A percentile compares a stretch with the other conserved stretches of the same genome.
Conservation (phyloP, 1,139 yeast genomes). For the Debaryomyces subglobosus region DNA sequence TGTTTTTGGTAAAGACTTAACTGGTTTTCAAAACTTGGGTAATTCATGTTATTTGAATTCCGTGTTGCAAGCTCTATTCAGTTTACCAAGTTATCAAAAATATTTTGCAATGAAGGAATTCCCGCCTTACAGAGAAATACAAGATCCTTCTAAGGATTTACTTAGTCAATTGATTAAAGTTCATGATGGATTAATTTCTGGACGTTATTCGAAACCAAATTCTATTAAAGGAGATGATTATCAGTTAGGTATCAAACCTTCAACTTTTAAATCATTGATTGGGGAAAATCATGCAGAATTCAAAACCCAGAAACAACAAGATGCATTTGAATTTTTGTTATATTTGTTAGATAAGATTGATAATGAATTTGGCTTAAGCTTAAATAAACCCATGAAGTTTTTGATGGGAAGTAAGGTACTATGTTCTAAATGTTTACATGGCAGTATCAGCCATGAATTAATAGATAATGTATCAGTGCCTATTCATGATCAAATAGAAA, state of each 20-base stretch:
- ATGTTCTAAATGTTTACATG: conserved; percentile 64
- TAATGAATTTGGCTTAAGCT: conserved; percentile 44
- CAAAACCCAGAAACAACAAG: conserved; percentile 87
- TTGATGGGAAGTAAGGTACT: conserved; percentile 64
- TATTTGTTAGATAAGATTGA: conserved; percentile 70
- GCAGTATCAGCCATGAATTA: conserved; percentile 58
- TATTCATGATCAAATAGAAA: conserved; percentile 44
- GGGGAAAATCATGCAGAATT: conserved; percentile 85
- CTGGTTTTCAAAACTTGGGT: conserved; percentile 88
- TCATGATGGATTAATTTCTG: conserved; percentile 78
- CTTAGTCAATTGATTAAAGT: conserved; percentile 74
- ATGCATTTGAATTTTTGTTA: conserved; percentile 85
- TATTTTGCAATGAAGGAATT: conserved; percentile 31
- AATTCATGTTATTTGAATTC: conserved; percentile 91
- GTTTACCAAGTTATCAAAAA: conserved; percentile 40
- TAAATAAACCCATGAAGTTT: conserved; percentile 63
- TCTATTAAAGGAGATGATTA: conserved; percentile 53
- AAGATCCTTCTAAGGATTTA: conserved; percentile 66
- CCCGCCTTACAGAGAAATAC: conserved; percentile 26
- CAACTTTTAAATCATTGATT: conserved; percentile 70
- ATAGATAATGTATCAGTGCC: conserved; percentile 73
- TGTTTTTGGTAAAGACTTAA: conserved; percentile 66
- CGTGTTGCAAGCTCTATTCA: conserved; percentile 67
- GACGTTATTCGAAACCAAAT: conserved; percentile 65
- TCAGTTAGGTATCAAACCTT: conserved; percentile 78